Conservation (phyloP, 2,329 filamentous ascomycete genomes). For the Sporothrix dimorphospora region DNA sequence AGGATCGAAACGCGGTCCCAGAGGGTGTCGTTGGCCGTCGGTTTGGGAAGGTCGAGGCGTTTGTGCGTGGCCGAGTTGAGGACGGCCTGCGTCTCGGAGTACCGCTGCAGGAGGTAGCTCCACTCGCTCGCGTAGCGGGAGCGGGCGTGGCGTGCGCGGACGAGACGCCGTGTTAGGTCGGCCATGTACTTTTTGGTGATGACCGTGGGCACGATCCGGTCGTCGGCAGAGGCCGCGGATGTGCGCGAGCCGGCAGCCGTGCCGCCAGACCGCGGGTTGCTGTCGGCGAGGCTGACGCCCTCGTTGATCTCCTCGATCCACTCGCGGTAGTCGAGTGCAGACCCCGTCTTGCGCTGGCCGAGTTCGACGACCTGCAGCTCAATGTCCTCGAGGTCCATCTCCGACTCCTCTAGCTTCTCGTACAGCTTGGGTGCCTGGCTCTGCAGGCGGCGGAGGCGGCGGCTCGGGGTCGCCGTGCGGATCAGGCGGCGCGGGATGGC, state of each 20-base stretch:
- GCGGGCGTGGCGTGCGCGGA: constrained; percentile 80
- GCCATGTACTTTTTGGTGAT: constrained; percentile 94
- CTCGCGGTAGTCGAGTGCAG: constrained; percentile 74
- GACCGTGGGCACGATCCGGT: constrained; percentile 68
- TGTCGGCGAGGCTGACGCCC: constrained; percentile 69
- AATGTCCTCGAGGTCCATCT: constrained; percentile 76
- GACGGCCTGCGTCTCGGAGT: constrained; percentile 75
- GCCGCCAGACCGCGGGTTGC: constrained; percentile 50
- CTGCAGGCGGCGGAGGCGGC: constrained; percentile 74
- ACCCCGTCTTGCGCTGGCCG: constrained; percentile 77
- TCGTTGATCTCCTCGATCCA: constrained; percentile 97
- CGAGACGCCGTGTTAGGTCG: constrained; percentile 80
- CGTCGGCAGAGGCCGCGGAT: constrained; percentile 48
- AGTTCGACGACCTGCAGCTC: constrained; percentile 81
- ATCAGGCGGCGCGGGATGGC: constrained; percentile 83
- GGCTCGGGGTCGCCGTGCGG: constrained; percentile 75
- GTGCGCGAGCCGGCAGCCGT: constrained; percentile 24
- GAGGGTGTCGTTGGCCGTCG: constrained; percentile 57
- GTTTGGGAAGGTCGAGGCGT: constrained; percentile 72
- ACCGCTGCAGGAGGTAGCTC: constrained; percentile 75
- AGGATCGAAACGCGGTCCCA: constrained; percentile 63
- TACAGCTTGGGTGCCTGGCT: constrained; percentile 77
- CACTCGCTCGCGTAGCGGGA: constrained; percentile 84
- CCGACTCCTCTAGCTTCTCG: constrained; percentile 85
- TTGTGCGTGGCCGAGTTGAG: constrained; percentile 82